These are phyloP conservation scores for Botrytis aclada DNA, from an alignment of 2,329 filamentous ascomycete species.

Conservation along the genomic window DNA sequence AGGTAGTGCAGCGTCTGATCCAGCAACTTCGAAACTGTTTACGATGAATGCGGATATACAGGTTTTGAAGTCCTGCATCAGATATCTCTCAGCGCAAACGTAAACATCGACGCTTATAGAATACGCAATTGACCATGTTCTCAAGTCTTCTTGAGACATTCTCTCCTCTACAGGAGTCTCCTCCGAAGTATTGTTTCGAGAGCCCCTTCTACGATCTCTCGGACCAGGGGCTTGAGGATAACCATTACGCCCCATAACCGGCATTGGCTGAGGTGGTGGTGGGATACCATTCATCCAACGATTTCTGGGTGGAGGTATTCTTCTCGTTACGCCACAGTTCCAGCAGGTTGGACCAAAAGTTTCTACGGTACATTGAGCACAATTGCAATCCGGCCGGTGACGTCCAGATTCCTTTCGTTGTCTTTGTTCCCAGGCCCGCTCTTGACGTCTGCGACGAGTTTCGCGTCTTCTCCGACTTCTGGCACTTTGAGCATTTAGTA, in stretches of 20 bases:
- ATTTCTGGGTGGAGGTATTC: constrained; percentile 30
- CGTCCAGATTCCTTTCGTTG: constrained; percentile 45
- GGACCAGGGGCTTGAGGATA: constrained; percentile 24
- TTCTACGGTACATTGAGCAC: constrained; percentile 42
- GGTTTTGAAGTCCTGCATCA: constrained; percentile 46
- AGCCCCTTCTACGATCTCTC: constrained; percentile 25
- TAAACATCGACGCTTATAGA: constrained; percentile 49
- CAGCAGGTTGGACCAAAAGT: constrained; percentile 42
- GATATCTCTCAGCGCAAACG: constrained; percentile 48
- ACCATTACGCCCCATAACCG: constrained; percentile 26
- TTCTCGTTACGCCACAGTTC: constrained; percentile 41
- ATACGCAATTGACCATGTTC: constrained; percentile 48
- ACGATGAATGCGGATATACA: constrained; percentile 44
- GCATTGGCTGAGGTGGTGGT: constrained; percentile 24
- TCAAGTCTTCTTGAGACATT: constrained; percentile 45
- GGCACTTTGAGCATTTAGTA: constrained; percentile 27
- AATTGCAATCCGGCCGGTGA: constrained; percentile 47
- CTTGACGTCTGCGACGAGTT: constrained; percentile 38
- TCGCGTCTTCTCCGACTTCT: constrained; percentile 39
- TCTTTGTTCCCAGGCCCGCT: constrained; percentile 40
- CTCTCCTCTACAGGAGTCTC: constrained; percentile 27
- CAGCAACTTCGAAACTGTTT: constrained; percentile 42
- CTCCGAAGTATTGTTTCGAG: constrained; percentile 25
- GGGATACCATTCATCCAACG: constrained; percentile 25
- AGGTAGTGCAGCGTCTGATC: constrained; percentile 34